Percentiles rank a stretch among this genome's conserved stretches.
phyloP scores from a whole-genome alignment of 768 basidiomycete species.

The Suillus fuscotomentosus region DNA sequence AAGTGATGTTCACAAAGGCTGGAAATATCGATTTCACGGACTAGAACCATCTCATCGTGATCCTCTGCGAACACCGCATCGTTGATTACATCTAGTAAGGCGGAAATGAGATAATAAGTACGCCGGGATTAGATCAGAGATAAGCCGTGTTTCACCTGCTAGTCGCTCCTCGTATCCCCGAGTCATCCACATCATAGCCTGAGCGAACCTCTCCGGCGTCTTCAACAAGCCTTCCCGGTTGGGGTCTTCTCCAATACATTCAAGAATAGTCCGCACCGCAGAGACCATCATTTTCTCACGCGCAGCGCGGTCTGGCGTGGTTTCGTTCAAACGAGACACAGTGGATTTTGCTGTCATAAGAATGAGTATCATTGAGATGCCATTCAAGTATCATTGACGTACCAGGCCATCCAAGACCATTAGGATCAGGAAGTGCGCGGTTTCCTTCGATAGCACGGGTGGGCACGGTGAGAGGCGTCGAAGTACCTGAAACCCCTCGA shows the following conservation, averaged over 20 bases:
- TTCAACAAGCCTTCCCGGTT: constrained; percentile 88
- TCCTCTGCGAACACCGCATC: constrained; percentile 98
- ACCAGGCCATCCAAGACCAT: constrained; percentile 96
- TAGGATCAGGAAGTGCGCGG: constrained; percentile 45
- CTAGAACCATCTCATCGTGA: constrained; percentile 99
- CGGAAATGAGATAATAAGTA: constrained; percentile 11
- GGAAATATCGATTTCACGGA: constrained; percentile 95
- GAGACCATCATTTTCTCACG: constrained; percentile 75
- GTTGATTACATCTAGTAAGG: constrained; percentile 85
- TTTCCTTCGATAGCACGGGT: constrained; percentile 22
- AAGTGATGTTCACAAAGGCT: constrained; percentile 98
- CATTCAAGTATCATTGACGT: constrained; percentile 20
- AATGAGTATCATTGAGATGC: constrained; percentile 10
- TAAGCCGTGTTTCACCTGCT: constrained; percentile 54
- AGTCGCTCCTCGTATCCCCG: constrained; percentile 96
- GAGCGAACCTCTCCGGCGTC: constrained; percentile 95
- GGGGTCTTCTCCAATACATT: constrained; percentile 98
- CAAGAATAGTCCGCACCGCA: constrained; percentile 89
- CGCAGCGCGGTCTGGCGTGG: constrained; percentile 65
- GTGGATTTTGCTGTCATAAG: constrained; percentile 79
- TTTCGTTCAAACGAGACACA: constrained; percentile 77
- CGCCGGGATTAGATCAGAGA: constrained; percentile 10
- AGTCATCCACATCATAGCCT: constrained; percentile 99
- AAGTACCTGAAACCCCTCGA: constrained; percentile 59
- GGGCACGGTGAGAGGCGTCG: constrained; percentile 52